Base-by-base conservation (phyloP, 1,284 basidiomycete genomes). In the Ceratobasidium sp. region DNA sequence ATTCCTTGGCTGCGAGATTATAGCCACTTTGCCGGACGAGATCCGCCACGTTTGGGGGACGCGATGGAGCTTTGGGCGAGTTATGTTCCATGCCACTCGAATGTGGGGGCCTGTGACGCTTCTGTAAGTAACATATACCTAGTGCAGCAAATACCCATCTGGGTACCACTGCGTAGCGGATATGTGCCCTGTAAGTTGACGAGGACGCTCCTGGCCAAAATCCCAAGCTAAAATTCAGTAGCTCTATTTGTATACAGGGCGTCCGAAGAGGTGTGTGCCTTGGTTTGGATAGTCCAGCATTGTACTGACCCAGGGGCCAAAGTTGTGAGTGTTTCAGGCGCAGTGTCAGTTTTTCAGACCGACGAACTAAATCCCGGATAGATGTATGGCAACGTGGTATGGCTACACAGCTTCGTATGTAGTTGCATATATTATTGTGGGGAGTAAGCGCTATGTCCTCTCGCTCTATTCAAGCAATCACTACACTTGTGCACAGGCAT, bases 61-160 rank as follows among this genome's bases (percentile, higher is more conserved):
- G 2, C 68, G 68, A 16, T 70, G 68, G 68, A 55, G 33, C 20
- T 70, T 70, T 57, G 68, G 68, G 7, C 27, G 68, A 23, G 46
- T 70, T 38, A 70, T 70, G 68, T 70, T 70, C 54, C 68, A 70
- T 55, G 68, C 54, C 6, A 70, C 57, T 44, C 38, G 68, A 38
- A 18, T 27, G 16, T 70, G 68, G 68, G 68, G 35, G 20, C 33
- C 54, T 2, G 14, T 57, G 14, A 59, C 57, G 68, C 57, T 70
- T 46, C 50, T 54, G 68, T 70, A 41, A 70, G 68, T 44, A 5
- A 5, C 30, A 44, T 16, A 57, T 44, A 23, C 35, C 23, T 23
- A n/a, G 33, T 30, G 46, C 35, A 30, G 33, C 10, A 27, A 14
- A 23, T 20, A 54, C 6, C 54, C 27, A 52, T 16, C 33, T 68